Percentiles rank a stretch among this genome's conserved stretches.
phyloP scores from a whole-genome alignment of 345 rosid genomes.

The Noccaea caerulescens region DNA sequence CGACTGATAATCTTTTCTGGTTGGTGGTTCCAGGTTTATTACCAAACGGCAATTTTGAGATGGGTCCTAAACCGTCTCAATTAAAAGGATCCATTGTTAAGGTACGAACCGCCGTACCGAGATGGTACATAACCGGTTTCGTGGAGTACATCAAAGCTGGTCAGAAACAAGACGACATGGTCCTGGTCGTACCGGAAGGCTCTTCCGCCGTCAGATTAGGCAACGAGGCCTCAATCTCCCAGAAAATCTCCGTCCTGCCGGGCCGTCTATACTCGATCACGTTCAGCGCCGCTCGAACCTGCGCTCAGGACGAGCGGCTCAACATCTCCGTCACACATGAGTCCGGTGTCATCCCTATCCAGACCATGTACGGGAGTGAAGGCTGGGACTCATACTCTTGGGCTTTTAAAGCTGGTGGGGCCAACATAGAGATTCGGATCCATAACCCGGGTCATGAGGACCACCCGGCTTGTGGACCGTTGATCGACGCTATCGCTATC shows the following conservation, averaged over 20 bases:
- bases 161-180: constrained; percentile 87
- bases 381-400: constrained; percentile 89
- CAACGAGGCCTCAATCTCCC: constrained; percentile 75
- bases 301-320: constrained; percentile 79
- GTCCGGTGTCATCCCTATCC: constrained; percentile 73
- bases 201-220: constrained; percentile 71
- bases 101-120: constrained; percentile 58
- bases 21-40: constrained; percentile 61
- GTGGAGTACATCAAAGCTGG: constrained; percentile 92
- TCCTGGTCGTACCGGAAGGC: constrained; percentile 80
- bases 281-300: constrained; percentile 76
- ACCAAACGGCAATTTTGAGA: constrained; percentile 83
- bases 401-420: constrained; percentile 66
- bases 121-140: constrained; percentile 72
- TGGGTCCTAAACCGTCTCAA: constrained; percentile 61
- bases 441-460: constrained; percentile 81
- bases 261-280: constrained; percentile 66
- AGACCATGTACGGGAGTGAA: constrained; percentile 79
- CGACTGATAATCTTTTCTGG: neutral
- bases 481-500: constrained; percentile 68
- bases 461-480: constrained; percentile 83
- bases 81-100: constrained; percentile 68
- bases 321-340: constrained; percentile 79
- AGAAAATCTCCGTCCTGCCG: constrained; percentile 52
- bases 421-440: constrained; percentile 51